Evolutionary conservation across 2,329 filamentous ascomycete genomes (phyloP).

Genomic region (Ophiosphaerella korrae): DNA sequence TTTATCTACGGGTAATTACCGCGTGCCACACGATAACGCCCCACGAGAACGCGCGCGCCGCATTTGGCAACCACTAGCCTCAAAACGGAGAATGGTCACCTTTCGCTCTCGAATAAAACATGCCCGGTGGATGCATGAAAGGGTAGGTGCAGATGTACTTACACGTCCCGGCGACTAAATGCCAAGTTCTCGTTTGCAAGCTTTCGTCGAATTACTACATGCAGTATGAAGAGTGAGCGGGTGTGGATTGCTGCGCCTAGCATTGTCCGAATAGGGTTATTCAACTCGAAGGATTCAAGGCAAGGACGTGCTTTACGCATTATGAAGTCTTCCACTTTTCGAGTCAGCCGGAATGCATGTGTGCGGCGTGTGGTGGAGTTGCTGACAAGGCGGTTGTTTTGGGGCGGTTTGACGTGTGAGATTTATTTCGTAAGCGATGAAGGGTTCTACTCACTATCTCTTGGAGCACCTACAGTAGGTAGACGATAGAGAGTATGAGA

Average conservation of each 20-base stretch:
- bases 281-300: constrained; percentile 4
- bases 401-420: no score
- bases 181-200: neutral
- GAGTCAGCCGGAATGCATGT: neutral
- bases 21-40: neutral
- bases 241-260: constrained; percentile 27
- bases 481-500: no score
- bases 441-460: no score
- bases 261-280: constrained; percentile 26
- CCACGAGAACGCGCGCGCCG: neutral
- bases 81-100: constrained; percentile 5
- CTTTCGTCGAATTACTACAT: constrained; percentile 12
- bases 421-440: no score
- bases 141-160: no score
- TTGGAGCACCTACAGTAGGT: no score
- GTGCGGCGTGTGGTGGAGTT: neutral
- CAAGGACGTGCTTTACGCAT: neutral
- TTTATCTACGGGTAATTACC: neutral
- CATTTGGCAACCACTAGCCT: neutral
- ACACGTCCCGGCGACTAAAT: neutral
- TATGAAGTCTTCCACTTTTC: neutral
- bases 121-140: neutral
- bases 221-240: constrained; percentile 8
- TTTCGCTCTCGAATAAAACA: neutral
- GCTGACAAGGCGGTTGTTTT: neutral